Evolutionary conservation across 139 green algal genomes (phyloP).

Genomic region (Limnomonas spitsbergensis): DNA sequence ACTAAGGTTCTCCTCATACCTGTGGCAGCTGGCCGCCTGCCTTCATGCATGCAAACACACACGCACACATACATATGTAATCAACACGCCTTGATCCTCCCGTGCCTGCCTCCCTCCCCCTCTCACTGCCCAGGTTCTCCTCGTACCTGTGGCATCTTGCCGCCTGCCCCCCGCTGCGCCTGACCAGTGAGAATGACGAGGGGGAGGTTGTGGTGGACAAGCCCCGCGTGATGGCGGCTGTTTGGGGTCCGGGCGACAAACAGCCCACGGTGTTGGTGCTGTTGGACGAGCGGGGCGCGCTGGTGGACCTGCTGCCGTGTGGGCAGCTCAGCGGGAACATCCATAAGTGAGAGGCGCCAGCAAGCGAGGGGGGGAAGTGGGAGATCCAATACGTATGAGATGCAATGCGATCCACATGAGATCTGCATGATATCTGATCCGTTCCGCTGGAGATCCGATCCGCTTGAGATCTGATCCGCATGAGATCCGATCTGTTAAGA

Average conservation of each 20-base stretch:
- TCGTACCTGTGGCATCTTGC: slow-evolving; percentile 30
- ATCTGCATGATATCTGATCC: too few species aligned
- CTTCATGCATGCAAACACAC: too few species aligned
- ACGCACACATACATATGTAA: too few species aligned
- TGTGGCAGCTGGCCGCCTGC: slow-evolving; percentile 30
- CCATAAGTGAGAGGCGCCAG: slow-evolving; percentile 17
- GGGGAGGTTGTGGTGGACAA: slow-evolving; percentile 20
- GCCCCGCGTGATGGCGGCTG: slow-evolving; percentile 60
- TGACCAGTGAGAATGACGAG: slow-evolving; percentile 19
- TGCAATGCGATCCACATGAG: too few species aligned
- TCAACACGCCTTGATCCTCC: too few species aligned
- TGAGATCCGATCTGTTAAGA: too few species aligned
- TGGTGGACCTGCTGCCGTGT: slow-evolving; percentile 67
- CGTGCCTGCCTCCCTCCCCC: too few species aligned
- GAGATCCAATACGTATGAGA: too few species aligned
- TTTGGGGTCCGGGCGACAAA: slow-evolving; percentile 59
- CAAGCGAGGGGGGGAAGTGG: too few species aligned
- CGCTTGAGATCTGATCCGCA: too few species aligned
- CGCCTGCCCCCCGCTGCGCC: slow-evolving; percentile 26
- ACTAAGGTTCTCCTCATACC: not conserved
- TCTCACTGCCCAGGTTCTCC: not conserved
- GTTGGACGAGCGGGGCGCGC: slow-evolving; percentile 55
- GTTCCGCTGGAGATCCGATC: too few species aligned
- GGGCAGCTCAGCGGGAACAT: slow-evolving; percentile 60
- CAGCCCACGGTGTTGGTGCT: slow-evolving; percentile 38